Percentiles rank a stretch among this genome's conserved stretches.
These are phyloP conservation scores for Coemansia sp. DNA, from an alignment of 371 early-diverging fungal species.

Conservation along the genomic window DNA sequence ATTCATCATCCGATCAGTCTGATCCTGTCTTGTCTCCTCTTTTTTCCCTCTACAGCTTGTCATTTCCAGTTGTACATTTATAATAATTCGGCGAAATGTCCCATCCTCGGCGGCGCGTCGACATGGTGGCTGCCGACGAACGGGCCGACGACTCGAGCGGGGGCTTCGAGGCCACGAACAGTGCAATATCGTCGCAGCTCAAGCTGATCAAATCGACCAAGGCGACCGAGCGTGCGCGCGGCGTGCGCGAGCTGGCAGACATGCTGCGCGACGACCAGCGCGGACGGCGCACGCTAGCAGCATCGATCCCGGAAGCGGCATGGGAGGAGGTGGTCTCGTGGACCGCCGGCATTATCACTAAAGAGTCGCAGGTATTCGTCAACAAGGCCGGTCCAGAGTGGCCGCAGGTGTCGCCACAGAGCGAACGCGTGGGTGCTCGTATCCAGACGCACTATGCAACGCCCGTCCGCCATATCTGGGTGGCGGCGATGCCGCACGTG, in stretches of 20 bases:
- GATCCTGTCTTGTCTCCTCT: not conserved
- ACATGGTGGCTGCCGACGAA: constrained; percentile 34
- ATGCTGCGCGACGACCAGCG: constrained; percentile 35
- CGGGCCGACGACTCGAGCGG: not conserved
- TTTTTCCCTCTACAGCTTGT: not conserved
- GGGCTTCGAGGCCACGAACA: not conserved
- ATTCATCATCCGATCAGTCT: no score
- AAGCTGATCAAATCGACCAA: constrained; percentile 39
- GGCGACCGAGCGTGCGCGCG: constrained; percentile 39
- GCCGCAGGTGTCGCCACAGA: constrained; percentile 25
- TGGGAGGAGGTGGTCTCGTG: constrained; percentile 44
- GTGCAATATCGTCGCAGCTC: constrained; percentile 27
- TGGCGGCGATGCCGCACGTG: constrained; percentile 37
- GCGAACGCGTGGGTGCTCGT: constrained; percentile 23
- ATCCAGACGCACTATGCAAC: constrained; percentile 44
- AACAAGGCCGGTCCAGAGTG: constrained; percentile 34
- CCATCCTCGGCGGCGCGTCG: constrained; percentile 38
- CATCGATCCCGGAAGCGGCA: constrained; percentile 11
- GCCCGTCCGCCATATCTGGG: constrained; percentile 43
- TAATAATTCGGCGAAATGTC: constrained; percentile 3
- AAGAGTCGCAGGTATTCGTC: constrained; percentile 36
- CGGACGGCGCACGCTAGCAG: constrained; percentile 10
- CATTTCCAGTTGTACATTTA: not conserved
- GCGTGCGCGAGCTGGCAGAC: constrained; percentile 37
- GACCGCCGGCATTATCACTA: constrained; percentile 40